Conservation (phyloP, 805 yeast genomes). For the Metschnikowia kofuensis region DNA sequence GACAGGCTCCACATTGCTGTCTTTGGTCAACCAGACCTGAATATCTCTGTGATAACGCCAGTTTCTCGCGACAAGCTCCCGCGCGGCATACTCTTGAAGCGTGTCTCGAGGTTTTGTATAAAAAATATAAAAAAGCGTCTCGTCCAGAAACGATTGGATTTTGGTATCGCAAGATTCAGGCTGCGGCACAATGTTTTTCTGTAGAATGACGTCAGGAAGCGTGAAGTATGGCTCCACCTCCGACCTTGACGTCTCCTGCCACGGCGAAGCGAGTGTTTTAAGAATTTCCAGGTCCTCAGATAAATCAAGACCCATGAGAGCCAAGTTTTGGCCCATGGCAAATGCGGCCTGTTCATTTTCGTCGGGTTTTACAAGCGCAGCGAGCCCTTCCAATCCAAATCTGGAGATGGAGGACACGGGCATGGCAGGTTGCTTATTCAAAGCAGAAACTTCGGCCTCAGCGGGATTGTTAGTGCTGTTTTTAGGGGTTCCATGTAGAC, state of each 20-base stretch:
- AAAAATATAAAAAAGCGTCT: slow-evolving; percentile 88
- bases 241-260: slow-evolving; percentile 89
- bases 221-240: slow-evolving; percentile 83
- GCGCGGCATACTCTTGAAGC: slow-evolving; percentile 88
- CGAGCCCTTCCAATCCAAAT: slow-evolving; percentile 67
- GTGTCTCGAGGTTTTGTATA: slow-evolving; percentile 92
- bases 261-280: slow-evolving; percentile 80
- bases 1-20: slow-evolving; percentile 83
- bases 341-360: slow-evolving; percentile 60
- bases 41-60: slow-evolving; percentile 97
- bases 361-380: slow-evolving; percentile 59
- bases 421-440: neutral
- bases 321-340: slow-evolving; percentile 74
- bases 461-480: neutral
- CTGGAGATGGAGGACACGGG: slow-evolving; percentile 47
- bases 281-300: slow-evolving; percentile 48
- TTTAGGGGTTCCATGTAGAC: slow-evolving; percentile 11
- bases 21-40: slow-evolving; percentile 96
- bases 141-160: slow-evolving; percentile 72
- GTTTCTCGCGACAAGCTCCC: slow-evolving; percentile 85
- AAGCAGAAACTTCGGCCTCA: neutral
- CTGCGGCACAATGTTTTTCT: slow-evolving; percentile 32
- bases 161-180: slow-evolving; percentile 48
- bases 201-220: slow-evolving; percentile 50
- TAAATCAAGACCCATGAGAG: slow-evolving; percentile 63